Evolutionary conservation across 2,329 filamentous ascomycete genomes (phyloP).

Genomic region (Exophiala spinifera): DNA sequence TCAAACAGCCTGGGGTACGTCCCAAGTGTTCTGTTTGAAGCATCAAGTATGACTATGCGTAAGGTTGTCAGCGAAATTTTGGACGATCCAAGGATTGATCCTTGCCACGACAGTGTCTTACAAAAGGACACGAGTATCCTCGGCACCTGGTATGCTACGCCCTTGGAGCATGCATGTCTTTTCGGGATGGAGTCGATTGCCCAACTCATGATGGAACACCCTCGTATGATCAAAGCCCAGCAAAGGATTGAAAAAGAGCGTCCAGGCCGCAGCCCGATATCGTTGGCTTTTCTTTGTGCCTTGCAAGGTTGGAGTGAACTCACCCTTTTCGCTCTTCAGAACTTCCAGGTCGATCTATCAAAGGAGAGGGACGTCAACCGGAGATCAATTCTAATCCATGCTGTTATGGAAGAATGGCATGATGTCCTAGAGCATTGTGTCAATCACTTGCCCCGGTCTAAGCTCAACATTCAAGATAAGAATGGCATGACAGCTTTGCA

Average conservation of each 20-base stretch:
- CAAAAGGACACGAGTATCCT: neutral
- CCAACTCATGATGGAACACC: neutral
- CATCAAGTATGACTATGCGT: neutral
- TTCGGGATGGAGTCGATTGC: conserved; percentile 1
- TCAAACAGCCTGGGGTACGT: neutral
- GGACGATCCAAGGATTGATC: neutral
- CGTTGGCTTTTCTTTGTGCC: neutral
- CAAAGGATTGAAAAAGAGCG: neutral
- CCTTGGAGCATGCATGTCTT: conserved; percentile 2
- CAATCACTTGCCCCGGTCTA: neutral
- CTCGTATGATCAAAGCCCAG: conserved; percentile 1
- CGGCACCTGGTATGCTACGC: neutral
- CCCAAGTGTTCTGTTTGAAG: neutral
- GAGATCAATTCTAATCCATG: neutral
- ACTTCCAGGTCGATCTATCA: neutral
- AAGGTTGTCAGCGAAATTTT: neutral
- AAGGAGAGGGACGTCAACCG: neutral
- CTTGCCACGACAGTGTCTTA: neutral
- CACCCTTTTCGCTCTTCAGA: neutral
- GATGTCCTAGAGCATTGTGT: conserved; percentile 3
- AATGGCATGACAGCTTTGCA: conserved; percentile 4
- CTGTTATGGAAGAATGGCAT: conserved; percentile 6
- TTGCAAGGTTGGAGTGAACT: neutral
- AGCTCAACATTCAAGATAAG: conserved; percentile 5
- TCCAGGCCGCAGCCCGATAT: neutral